Evolutionary conservation across 2,329 filamentous ascomycete species (phyloP), one percentile per base, ranked within the genome.

Genomic region (Aspergillus felis): DNA sequence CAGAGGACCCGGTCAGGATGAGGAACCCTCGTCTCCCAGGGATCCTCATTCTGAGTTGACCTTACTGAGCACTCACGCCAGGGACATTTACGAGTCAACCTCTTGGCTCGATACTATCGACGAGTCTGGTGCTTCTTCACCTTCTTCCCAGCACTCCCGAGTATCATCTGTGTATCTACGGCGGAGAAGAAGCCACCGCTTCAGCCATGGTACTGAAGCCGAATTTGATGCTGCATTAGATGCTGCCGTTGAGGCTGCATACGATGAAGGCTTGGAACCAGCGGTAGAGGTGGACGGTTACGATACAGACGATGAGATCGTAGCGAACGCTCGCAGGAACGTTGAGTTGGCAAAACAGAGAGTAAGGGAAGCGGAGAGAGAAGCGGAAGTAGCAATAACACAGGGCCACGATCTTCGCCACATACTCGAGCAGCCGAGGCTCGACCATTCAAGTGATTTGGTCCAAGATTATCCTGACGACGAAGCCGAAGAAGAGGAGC

Each of bases 81-180:
- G 85, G 59, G 86, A 84, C 25, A 81, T 84, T 10, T 93, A 90
- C 68, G 90, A 92, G 70, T 91, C 90, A 4, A 91, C 89, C 53
- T 96, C 92, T 0, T 96, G 92, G 92, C 76, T 96, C n/a, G 91
- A 96, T 69, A 93, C 91, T 1, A 94, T 95, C 56, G 90, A 96
- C 70, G 92, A 96, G 66, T 96, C 92, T 24, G 90, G 88, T 38
- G 88, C 85, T 20, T 96, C 92, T 0, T 87, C 86, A 3, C 82
- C 84, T 2, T 91, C 90, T 1, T 96, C 92, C 0, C 82, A 91
- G 1, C 90, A 92, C 71, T 96, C 92, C 0, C 82, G 90, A 51
- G 86, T 88, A 3, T 92, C 90, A 0, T 90, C 88, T 1, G 76
- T 87, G 57, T 83, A 86, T 47, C 76, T 89, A 50, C 82, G 85